phyloP scores from a whole-genome alignment of 1,139 yeast species.

The Suhomyces coccinellae region DNA sequence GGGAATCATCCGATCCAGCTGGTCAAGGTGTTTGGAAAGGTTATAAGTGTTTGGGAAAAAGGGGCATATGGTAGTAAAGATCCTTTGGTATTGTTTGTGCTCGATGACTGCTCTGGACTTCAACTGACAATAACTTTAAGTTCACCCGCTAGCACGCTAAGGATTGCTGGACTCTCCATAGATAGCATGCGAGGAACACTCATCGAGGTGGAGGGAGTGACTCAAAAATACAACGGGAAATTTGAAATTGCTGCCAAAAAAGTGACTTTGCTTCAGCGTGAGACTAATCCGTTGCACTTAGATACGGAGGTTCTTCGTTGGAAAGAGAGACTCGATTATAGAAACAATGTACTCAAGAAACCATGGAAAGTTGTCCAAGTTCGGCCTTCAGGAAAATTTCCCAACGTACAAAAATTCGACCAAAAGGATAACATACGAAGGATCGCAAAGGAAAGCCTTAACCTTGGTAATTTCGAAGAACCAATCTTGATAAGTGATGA shows the following conservation, averaged over 20 bases:
- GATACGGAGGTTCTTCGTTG: constrained; percentile 24
- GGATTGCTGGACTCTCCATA: constrained; percentile 15
- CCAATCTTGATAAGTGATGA: constrained; percentile 8
- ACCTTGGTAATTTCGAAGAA: background rate
- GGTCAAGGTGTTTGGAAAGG: constrained; percentile 30
- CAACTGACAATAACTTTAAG: constrained; percentile 16
- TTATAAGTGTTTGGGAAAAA: constrained; percentile 18
- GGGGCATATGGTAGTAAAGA: background rate
- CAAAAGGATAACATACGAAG: constrained; percentile 2
- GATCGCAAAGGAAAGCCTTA: background rate
- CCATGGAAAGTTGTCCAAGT: constrained; percentile 28
- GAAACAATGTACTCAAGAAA: constrained; percentile 18
- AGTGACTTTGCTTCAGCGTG: background rate
- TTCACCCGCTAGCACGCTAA: constrained; percentile 10
- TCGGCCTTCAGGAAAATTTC: background rate
- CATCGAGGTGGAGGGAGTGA: constrained; percentile 12
- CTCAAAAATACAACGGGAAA: constrained; percentile 1
- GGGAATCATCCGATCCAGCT: constrained; percentile 38
- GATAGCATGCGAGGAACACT: constrained; percentile 12
- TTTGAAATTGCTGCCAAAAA: constrained; percentile 7
- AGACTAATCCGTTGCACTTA: background rate
- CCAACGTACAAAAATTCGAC: constrained; percentile 1
- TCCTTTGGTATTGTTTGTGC: constrained; percentile 13
- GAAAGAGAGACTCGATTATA: constrained; percentile 28
- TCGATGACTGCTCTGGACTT: constrained; percentile 31